Base-by-base conservation (phyloP, 2,329 filamentous ascomycete genomes). In the Thermothelomyces thermophilus region DNA sequence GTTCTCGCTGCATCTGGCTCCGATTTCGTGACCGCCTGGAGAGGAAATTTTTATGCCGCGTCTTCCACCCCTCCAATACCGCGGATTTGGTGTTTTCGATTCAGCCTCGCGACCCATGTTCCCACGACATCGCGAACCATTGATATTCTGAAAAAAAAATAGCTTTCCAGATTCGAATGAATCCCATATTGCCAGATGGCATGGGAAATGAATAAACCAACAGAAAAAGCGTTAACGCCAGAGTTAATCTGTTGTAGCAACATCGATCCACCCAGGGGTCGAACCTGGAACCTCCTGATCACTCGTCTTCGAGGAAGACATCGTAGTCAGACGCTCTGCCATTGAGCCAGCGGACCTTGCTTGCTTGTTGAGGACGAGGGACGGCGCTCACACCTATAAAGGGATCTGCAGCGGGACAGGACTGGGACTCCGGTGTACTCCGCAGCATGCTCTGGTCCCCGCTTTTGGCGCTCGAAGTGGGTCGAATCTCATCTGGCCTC, bases 271-370 rank as follows among this genome's bases (percentile, higher is more conserved):
- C 41, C 52, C 43, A 53, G 50, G 55, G 46, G 34, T 57, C 55
- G 55, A 57, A 57, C 52, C 46, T 55, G 50, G 52, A 55, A 52
- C 50, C 52, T 55, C 46, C 48, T 50, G 52, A 48, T 55, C 45
- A 48, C 39, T 17, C 30, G 2, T 28, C 11, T 17, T 33, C 37
- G 34, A 26, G 14, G 17, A 17, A 8, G n/a, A n/a, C n/a, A n/a
- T 53, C 49, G 51, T 56, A 56, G 54, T 52, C 49, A 54, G 52
- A 57, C 50, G 55, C 52, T 54, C 55, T 53, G 45, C 55, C 50
- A 53, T 55, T 57, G 50, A 54, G 50, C 52, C 50, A 57, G 48
- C 50, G 43, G 52, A 48, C 55, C 52, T 35, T 24, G 7, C 4
- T 20, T 31, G 19, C 7, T 51, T 51, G 48, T 51, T 57, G 42